Percentiles rank a stretch among this genome's conserved stretches.
These are phyloP conservation scores for Taxawa tesnikishii DNA, from an alignment of 2,329 filamentous ascomycete species.

Conservation along the genomic window DNA sequence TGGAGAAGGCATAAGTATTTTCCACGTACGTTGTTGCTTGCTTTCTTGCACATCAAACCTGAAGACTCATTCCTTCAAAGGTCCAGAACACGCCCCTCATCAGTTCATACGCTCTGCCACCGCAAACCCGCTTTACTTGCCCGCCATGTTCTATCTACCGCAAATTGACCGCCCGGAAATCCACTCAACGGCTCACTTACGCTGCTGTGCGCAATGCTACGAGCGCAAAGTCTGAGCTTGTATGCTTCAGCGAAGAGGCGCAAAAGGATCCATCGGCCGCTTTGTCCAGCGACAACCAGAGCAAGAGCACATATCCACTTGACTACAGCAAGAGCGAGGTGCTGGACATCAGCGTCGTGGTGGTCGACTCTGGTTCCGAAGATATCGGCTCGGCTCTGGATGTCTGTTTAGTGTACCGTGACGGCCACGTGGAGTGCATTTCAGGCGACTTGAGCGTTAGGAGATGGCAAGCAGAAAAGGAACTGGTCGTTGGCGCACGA, in stretches of 20 bases:
- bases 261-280: slow-evolving; percentile 17
- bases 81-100: slow-evolving; percentile 48
- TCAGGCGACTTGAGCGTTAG: slow-evolving; percentile 14
- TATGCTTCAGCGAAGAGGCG: slow-evolving; percentile 41
- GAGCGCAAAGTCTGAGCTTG: slow-evolving; percentile 34
- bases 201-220: slow-evolving; percentile 19
- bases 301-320: slow-evolving; percentile 9
- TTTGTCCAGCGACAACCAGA: slow-evolving; percentile 14
- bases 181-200: slow-evolving; percentile 44
- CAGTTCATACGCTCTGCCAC: slow-evolving; percentile 49
- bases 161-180: slow-evolving; percentile 29
- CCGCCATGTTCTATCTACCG: slow-evolving; percentile 46
- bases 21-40: slow-evolving; percentile 37
- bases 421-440: slow-evolving; percentile 18
- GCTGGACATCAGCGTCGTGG: slow-evolving; percentile 25
- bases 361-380: slow-evolving; percentile 6
- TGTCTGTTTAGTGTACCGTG: slow-evolving; percentile 16
- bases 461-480: slow-evolving; percentile 10
- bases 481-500: not conserved
- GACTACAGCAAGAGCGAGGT: slow-evolving; percentile 13
- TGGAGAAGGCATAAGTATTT: slow-evolving; percentile 49
- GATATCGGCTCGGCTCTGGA: slow-evolving; percentile 5
- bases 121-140: slow-evolving; percentile 44
- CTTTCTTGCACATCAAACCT: not conserved
- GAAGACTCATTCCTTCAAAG: slow-evolving; percentile 22